Evolutionary conservation across 192 early-diverging fungal species (phyloP).

Genomic region (Rhizophagus prolifer): DNA sequence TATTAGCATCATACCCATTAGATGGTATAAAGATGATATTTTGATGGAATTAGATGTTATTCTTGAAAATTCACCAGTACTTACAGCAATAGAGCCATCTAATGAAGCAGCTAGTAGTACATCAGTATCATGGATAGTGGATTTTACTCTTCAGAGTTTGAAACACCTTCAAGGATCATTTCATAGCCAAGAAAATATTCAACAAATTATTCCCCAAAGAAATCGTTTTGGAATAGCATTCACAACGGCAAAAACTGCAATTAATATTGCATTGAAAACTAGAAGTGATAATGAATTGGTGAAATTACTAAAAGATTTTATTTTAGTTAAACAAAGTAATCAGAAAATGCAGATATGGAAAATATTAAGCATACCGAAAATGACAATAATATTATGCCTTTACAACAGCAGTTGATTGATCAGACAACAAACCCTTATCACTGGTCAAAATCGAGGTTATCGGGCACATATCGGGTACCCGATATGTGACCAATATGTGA

Average conservation of each 20-base stretch:
- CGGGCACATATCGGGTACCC: no score
- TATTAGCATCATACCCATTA: no score
- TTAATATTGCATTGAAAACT: not conserved
- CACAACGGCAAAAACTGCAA: not conserved
- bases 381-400: no score
- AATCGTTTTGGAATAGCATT: not conserved
- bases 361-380: no score
- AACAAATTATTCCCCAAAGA: not conserved
- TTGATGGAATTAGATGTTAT: not conserved
- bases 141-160: not conserved
- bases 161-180: not conserved
- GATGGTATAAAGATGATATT: not conserved
- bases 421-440: no score
- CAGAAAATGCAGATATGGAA: no score
- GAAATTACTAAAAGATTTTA: no score
- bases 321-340: not conserved
- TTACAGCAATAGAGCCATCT: not conserved
- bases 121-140: not conserved
- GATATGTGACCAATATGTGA: no score
- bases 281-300: constrained; percentile 2
- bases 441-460: no score
- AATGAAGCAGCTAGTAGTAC: no score
- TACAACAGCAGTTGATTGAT: no score
- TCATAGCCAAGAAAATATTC: not conserved
- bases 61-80: not conserved